Evolutionary conservation across 176 grass and related monocot genomes (phyloP), one percentile per base, ranked within the genome.

Genomic region (Pharus latifolius): DNA sequence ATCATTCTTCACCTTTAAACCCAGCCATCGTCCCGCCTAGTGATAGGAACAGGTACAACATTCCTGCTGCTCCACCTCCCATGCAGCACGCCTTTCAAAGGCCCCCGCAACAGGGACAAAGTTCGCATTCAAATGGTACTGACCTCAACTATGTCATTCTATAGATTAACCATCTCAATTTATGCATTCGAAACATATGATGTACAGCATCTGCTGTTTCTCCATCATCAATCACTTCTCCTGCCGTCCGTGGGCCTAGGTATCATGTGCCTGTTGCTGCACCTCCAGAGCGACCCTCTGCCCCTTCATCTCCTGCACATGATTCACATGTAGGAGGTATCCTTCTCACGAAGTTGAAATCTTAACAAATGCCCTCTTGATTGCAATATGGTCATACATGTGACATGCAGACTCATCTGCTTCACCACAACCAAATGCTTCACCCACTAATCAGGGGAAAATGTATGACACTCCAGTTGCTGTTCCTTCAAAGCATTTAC

Each of bases 111-210:
- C 41, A 50, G 42, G 55, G 61, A 56, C 52, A 72, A 51, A 35
- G 10, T 72, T 71, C 22, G 0, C 71, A 80, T 67, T 74, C 81
- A 63, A 81, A 73, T 77, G 59, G 71, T 80, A 84, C 42, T 66
- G 42, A 50, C 30, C 60, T 74, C 54, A 55, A 74, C 20, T 50
- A 68, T 26, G 22, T 17, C 28, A 72, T 27, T 24, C 17, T 72
- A 34, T 72, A 13, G 23, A 74, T 77, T 73, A 69, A 24, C 48
- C 43, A 25, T 85, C 22, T 69, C 2, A n/a, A 46, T 76, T 70
- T 51, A 53, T 47, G 53, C 60, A 65, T 25, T 85, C n/a, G 3
- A 16, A 51, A 56, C 42, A 43, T 72, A 57, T 26, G 35, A 82
- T 82, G 51, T 67, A 24, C 63, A 84, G 23, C 41, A 34, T 70